Evolutionary conservation across 2,329 filamentous ascomycete species (phyloP).

Genomic region (Calonectria pseudoreteaudii): DNA sequence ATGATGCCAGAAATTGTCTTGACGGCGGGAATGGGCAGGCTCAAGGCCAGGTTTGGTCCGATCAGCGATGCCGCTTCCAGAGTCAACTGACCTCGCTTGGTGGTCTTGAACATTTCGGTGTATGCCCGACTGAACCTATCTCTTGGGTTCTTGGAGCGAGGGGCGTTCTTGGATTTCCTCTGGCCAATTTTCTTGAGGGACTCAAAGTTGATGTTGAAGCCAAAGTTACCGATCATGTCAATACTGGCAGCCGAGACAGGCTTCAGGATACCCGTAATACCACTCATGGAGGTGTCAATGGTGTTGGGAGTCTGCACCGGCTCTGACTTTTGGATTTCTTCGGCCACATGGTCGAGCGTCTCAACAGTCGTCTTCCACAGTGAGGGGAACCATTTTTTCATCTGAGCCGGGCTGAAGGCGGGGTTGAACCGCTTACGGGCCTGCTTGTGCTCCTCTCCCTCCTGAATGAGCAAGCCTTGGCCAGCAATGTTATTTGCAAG

Average conservation of each 20-base stretch:
- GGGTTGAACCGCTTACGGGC: slow-evolving; percentile 19
- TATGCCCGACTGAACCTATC: background rate
- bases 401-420: background rate
- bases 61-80: background rate
- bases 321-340: background rate
- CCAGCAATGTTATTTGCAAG: slow-evolving; percentile 12
- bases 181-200: background rate
- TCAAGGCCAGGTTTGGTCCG: background rate
- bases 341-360: background rate
- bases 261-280: background rate
- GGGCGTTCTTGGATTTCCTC: background rate
- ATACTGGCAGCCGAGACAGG: background rate
- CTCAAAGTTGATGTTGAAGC: background rate
- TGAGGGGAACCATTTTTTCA: background rate
- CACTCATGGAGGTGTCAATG: background rate
- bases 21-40: background rate
- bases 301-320: background rate
- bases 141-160: background rate
- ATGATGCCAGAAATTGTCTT: background rate
- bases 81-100: background rate
- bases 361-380: background rate
- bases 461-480: slow-evolving; percentile 19
- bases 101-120: background rate
- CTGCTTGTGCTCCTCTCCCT: slow-evolving; percentile 21
- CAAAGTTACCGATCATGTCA: background rate